Evolutionary conservation across 1,284 basidiomycete species (phyloP).

Genomic region (Ceratobasidium sp.): DNA sequence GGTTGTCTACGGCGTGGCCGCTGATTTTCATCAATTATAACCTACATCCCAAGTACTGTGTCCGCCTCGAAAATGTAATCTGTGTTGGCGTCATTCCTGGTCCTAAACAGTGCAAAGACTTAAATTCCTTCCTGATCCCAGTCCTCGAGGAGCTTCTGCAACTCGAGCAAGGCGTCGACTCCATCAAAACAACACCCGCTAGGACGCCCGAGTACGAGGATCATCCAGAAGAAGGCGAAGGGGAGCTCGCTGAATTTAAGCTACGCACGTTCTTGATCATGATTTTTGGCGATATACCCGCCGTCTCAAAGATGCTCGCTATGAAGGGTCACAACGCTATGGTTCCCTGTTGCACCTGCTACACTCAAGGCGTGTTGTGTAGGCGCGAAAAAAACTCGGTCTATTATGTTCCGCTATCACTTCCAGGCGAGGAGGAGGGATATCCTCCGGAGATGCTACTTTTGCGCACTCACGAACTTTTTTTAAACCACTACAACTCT

Average conservation of each 20-base stretch:
- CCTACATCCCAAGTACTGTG: slow-evolving; percentile 2
- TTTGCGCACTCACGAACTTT: background rate
- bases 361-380: background rate
- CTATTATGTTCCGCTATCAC: background rate
- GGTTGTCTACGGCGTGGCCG: slow-evolving; percentile 3
- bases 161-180: background rate
- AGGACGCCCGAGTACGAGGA: background rate
- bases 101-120: slow-evolving; percentile 1
- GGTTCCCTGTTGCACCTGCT: background rate
- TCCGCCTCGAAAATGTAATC: slow-evolving; percentile 4
- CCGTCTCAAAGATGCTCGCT: background rate
- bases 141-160: slow-evolving; percentile 6
- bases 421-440: background rate
- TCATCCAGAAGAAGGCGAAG: background rate
- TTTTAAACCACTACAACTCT: background rate
- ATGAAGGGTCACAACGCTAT: slow-evolving; percentile 17
- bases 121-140: slow-evolving; percentile 8
- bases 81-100: slow-evolving; percentile 26
- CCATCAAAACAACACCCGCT: no score
- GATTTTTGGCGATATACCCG: slow-evolving; percentile 30
- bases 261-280: slow-evolving; percentile 7
- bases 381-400: background rate
- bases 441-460: background rate
- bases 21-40: slow-evolving; percentile 17
- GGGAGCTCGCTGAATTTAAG: slow-evolving; percentile 42